Conservation (phyloP, 2,329 filamentous ascomycete species). For the Pezicula rhizophila region DNA sequence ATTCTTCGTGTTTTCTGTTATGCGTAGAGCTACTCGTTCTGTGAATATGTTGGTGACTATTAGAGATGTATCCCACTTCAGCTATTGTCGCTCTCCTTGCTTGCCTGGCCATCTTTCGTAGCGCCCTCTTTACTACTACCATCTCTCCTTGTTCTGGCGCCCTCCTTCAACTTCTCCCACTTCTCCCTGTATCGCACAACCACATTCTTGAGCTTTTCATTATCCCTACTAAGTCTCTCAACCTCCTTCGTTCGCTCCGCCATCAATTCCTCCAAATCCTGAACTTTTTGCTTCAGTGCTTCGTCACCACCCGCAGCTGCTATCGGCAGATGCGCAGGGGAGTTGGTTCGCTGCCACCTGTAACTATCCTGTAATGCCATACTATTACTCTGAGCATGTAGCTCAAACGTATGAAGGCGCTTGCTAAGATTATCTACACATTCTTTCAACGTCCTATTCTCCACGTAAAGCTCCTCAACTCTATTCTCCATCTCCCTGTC, state of each 20-base stretch:
- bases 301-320: constrained; percentile 31
- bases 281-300: constrained; percentile 42
- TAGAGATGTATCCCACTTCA: no score
- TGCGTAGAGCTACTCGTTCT: no score
- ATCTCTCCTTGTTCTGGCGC: constrained; percentile 41
- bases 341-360: constrained; percentile 53
- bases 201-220: constrained; percentile 50
- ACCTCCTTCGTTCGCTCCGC: constrained; percentile 51
- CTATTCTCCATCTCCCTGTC: constrained; percentile 54
- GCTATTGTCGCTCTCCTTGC: neutral
- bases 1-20: no score
- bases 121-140: constrained; percentile 3
- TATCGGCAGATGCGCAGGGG: constrained; percentile 33
- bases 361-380: constrained; percentile 82
- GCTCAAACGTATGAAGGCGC: constrained; percentile 87
- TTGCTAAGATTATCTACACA: constrained; percentile 81
- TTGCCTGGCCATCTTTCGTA: neutral
- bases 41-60: no score
- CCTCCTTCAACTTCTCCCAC: constrained; percentile 65
- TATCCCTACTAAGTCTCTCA: constrained; percentile 55
- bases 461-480: constrained; percentile 79
- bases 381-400: constrained; percentile 81
- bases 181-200: constrained; percentile 53
- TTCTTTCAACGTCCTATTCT: constrained; percentile 81
- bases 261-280: constrained; percentile 64